Evolutionary conservation across 768 basidiomycete genomes (phyloP), one percentile per base, ranked within the genome.

Genomic region (Trametes maxima): DNA sequence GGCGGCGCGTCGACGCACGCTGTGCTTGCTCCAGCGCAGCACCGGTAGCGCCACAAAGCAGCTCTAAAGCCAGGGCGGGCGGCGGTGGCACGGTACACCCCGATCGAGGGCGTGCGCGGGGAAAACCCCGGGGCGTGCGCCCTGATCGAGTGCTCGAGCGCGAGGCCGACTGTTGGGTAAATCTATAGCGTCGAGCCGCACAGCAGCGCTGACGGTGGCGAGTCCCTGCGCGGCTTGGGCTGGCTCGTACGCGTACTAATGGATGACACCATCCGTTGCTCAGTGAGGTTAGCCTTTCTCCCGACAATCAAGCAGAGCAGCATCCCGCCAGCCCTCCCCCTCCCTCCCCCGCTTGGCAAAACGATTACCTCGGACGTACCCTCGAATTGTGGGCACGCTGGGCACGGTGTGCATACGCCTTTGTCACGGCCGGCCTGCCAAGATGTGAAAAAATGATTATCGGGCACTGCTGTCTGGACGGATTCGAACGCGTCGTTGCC

Each of bases 401-500:
- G 22, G 53, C 42, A 16, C 40, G 36, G 51, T n/a, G 37, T 10
- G 11, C 51, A 12, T 37, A 45, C 37, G n/a, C 21, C 28, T 48
- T 40, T 37, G 56, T 28, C 40, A 45, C n/a, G 37, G 14, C 24
- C 57, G 25, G 48, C 57, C 57, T 58, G 57, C 57, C 57, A 58
- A 58, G 57, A 50, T 58, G 57, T 58, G 57, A 58, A 58, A 58
- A 58, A 58, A 51, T 58, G 57, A 44, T 33, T 43, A 36, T 35
- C 57, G 28, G 40, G 11, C 19, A 13, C 24, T 42, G 19, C 48
- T 22, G 42, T 50, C 25, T 24, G 54, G 37, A 36, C 33, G 45
- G 4, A 24, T 39, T 58, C 19, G 21, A 42, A 6, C 21, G 37
- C 25, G 42, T 35, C 28, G 48, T 43, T 58, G 57, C 57, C 57